Base-by-base conservation (phyloP, 2,329 filamentous ascomycete species). In the Talaromyces rugulosus region DNA sequence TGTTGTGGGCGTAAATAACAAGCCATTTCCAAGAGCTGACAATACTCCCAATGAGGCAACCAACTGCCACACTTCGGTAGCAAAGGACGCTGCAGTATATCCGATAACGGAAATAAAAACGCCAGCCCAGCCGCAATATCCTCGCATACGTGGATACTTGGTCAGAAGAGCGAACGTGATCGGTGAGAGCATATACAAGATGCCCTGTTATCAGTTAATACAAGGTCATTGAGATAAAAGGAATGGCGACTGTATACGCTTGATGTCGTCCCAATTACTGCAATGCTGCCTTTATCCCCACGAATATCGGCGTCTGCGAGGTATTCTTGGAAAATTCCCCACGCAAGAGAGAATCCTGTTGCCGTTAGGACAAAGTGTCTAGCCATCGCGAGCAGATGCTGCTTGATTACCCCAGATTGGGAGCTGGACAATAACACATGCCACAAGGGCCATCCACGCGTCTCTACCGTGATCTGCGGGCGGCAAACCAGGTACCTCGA, bases 361-460 rank as follows among this genome's bases (percentile, higher is more conserved):
- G 59, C 47, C 23, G 18, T 40, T 3, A 30, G 16, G 36, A 40
- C 36, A 18, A 28, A 33, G 63, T 57, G 63, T 54, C 60, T 31
- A 53, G 57, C 9, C 40, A 63, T 72, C 64, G 33, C 23, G 50
- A 50, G 34, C n/a, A 18, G 18, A 42, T 28, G 11, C 27, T 23
- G 50, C 16, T 33, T 40, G 31, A 27, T 59, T 66, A 82, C 82
- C 82, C 83, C 82, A 86, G 30, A 84, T 76, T 18, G 84, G 71
- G 28, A 80, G 77, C 62, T 87, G 83, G 11, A 85, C 75, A 55
- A 83, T 70, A 65, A 83, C 84, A 66, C 81, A 82, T 2, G 76
- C 78, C 12, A 75, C 73, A 14, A 85, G 70, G 58, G 84, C 82
- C 1, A 83, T 63, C 78, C 81, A 84, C 4, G 83, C 82, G 58